phyloP scores from a whole-genome alignment of 2,329 filamentous ascomycete genomes.

The Colletotrichum brevisporum region DNA sequence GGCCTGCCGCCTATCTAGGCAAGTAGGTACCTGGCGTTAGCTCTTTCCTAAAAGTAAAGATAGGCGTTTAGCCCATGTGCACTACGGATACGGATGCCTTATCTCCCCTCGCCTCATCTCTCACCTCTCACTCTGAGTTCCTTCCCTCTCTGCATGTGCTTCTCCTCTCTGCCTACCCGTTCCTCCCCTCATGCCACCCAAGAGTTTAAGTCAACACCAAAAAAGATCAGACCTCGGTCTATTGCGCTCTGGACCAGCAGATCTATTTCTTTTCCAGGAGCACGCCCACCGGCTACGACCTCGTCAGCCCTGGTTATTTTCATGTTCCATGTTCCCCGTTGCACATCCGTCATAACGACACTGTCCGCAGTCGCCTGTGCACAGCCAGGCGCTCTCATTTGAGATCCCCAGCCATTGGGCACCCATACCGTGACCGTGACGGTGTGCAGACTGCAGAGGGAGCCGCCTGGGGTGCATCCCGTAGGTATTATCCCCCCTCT shows the following conservation, averaged over 20 bases:
- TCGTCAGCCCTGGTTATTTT: constrained; percentile 10
- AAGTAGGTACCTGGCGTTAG: not conserved
- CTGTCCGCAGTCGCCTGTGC: constrained; percentile 16
- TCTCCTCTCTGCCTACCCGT: constrained; percentile 1
- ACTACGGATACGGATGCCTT: no score
- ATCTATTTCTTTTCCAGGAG: constrained; percentile 27
- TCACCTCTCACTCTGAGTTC: no score
- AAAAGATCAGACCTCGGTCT: constrained; percentile 25
- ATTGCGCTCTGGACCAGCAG: constrained; percentile 31
- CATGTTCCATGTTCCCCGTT: constrained; percentile 21
- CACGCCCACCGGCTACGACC: constrained; percentile 1
- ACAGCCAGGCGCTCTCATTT: not conserved
- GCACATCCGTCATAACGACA: constrained; percentile 21
- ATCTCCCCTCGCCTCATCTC: constrained; percentile 8
- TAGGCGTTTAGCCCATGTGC: constrained; percentile 9
- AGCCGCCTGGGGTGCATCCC: constrained; percentile 15
- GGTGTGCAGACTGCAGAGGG: not conserved
- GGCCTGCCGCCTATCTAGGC: constrained; percentile 1
- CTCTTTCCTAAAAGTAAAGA: not conserved
- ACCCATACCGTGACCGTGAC: not conserved
- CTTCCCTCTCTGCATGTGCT: constrained; percentile 25
- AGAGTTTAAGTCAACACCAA: constrained; percentile 27
- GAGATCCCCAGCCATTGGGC: constrained; percentile 6
- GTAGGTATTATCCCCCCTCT: not conserved
- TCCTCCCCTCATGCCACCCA: constrained; percentile 14